Conservation (phyloP, 2,329 filamentous ascomycete genomes). For the Aschersonia sp. region DNA sequence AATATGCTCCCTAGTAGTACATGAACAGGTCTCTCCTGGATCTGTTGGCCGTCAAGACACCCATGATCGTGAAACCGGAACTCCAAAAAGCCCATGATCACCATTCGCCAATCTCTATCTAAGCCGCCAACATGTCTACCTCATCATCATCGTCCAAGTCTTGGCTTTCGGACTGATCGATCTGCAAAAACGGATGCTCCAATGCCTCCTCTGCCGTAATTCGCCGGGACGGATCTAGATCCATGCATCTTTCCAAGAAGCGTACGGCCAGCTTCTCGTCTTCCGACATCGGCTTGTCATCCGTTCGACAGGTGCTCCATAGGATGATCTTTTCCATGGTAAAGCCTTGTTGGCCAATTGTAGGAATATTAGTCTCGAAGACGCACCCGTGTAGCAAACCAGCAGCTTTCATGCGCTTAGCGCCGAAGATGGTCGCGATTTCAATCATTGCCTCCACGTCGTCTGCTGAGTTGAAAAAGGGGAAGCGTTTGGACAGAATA, state of each 20-base stretch:
- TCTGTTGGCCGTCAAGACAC: too few species aligned
- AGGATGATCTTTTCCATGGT: slow-evolving; percentile 84
- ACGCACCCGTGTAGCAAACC: slow-evolving; percentile 79
- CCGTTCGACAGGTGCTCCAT: slow-evolving; percentile 76
- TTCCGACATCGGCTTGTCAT: slow-evolving; percentile 37
- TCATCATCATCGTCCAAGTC: slow-evolving; percentile 33
- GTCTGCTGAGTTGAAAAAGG: slow-evolving; percentile 98
- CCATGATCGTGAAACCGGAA: too few species aligned
- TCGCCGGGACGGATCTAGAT: slow-evolving; percentile 58
- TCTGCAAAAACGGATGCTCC: slow-evolving; percentile 51
- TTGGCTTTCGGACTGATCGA: slow-evolving; percentile 14
- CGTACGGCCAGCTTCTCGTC: slow-evolving; percentile 61
- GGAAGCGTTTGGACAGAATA: slow-evolving; percentile 79
- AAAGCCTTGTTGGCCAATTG: slow-evolving; percentile 73
- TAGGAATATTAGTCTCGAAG: slow-evolving; percentile 86
- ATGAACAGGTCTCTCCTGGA: neutral
- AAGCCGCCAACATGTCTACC: slow-evolving; percentile 31
- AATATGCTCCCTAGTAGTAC: slow-evolving; percentile 1
- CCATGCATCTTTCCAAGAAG: slow-evolving; percentile 59
- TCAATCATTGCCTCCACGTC: slow-evolving; percentile 97
- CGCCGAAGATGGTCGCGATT: slow-evolving; percentile 88
- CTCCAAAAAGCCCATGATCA: too few species aligned
- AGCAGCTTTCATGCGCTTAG: slow-evolving; percentile 66
- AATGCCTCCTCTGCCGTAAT: slow-evolving; percentile 66
- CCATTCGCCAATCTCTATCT: neutral